Evolutionary conservation across 148 eudicot genomes (phyloP).

Genomic region (Amaranthus cruentus): DNA sequence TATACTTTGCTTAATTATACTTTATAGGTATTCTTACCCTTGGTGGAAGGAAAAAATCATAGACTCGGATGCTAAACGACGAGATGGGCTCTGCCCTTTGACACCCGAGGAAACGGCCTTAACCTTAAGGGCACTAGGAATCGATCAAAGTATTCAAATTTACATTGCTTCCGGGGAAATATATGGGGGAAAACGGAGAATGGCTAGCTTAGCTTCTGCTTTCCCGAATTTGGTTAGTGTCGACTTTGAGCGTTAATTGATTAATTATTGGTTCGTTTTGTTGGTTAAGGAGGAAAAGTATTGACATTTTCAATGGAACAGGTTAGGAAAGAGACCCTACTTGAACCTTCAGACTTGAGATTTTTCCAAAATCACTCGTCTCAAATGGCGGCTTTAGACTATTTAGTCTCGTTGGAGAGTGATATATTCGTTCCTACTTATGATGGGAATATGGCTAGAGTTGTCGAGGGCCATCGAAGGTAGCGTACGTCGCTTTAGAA

Average conservation of each 20-base stretch:
- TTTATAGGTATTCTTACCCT: conserved; percentile 61
- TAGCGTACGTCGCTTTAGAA: conserved; percentile 18
- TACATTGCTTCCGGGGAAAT: conserved; percentile 73
- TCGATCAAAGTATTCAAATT: conserved; percentile 53
- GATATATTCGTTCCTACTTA: conserved; percentile 77
- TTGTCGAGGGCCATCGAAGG: conserved; percentile 85
- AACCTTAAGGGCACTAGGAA: conserved; percentile 49
- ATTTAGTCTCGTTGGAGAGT: conserved; percentile 64
- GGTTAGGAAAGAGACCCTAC: conserved; percentile 69
- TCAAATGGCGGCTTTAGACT: conserved; percentile 78
- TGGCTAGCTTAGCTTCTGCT: conserved; percentile 48
- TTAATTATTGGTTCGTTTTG: background rate
- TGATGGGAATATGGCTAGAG: conserved; percentile 84
- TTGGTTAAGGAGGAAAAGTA: background rate
- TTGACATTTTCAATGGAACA: conserved; percentile 24
- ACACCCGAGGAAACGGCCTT: conserved; percentile 72
- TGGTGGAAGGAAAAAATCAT: conserved; percentile 85
- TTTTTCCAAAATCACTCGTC: conserved; percentile 69
- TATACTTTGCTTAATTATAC: background rate
- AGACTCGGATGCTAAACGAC: conserved; percentile 57
- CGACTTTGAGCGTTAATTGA: background rate
- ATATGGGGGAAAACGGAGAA: conserved; percentile 58
- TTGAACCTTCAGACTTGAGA: conserved; percentile 52
- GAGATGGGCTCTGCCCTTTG: conserved; percentile 71
- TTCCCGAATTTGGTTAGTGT: conserved; percentile 67